Evolutionary conservation across 2,329 filamentous ascomycete genomes (phyloP).

Genomic region (Berkeleyomyces rouxiae): DNA sequence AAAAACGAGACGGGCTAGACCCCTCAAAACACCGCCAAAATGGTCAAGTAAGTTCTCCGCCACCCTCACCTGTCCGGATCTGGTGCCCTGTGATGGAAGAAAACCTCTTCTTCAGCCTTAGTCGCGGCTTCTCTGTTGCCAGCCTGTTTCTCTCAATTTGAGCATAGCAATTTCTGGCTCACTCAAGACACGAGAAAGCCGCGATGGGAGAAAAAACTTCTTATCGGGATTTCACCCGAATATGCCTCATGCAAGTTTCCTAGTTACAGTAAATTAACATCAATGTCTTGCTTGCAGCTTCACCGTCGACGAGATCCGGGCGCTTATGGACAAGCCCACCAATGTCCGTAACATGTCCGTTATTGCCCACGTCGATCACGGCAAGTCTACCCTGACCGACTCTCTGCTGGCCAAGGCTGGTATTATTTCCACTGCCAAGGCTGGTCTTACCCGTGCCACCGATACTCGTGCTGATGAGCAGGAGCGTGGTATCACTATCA

Average conservation of each 20-base stretch:
- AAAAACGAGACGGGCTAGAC: slow-evolving; percentile 10
- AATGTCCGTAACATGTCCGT: slow-evolving; percentile 95
- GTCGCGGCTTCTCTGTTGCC: background rate
- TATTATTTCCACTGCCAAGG: slow-evolving; percentile 98
- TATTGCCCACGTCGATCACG: slow-evolving; percentile 99
- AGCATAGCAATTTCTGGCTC: background rate
- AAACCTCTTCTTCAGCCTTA: background rate
- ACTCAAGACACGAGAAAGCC: background rate
- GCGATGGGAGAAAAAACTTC: background rate
- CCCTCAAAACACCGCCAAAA: slow-evolving; percentile 65
- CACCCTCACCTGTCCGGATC: background rate
- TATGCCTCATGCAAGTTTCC: slow-evolving; percentile 18
- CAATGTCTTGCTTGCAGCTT: slow-evolving; percentile 47
- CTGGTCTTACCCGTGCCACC: slow-evolving; percentile 87
- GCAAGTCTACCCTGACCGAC: slow-evolving; percentile 99
- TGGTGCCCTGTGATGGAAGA: background rate
- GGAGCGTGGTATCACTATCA: slow-evolving; percentile 99
- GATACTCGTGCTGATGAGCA: slow-evolving; percentile 96
- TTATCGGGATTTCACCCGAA: background rate
- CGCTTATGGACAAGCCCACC: slow-evolving; percentile 60
- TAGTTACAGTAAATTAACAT: slow-evolving; percentile 27
- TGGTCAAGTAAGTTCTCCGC: slow-evolving; percentile 83
- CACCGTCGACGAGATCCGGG: slow-evolving; percentile 87
- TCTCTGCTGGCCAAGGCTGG: slow-evolving; percentile 97
- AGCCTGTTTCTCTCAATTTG: too few relatives aligned